Percentiles rank a stretch among this genome's conserved stretches.
Evolutionary conservation across 805 yeast genomes (phyloP).

Genomic region (Candida gorgasii): DNA sequence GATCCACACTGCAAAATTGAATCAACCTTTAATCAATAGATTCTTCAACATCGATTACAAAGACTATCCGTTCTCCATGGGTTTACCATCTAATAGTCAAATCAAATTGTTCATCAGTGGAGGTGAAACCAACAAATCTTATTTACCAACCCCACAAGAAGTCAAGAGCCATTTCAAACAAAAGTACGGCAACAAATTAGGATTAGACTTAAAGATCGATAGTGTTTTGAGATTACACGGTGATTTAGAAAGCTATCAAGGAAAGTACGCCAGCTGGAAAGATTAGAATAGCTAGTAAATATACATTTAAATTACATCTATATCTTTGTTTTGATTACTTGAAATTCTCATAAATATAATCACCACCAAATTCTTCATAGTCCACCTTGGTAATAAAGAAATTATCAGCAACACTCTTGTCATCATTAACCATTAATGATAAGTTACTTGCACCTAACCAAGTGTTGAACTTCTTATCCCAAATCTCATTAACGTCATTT

Average conservation of each 20-base stretch:
- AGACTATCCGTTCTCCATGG: slow-evolving; percentile 65
- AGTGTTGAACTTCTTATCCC: slow-evolving; percentile 58
- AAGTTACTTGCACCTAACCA: slow-evolving; percentile 78
- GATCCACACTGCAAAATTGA: slow-evolving; percentile 25
- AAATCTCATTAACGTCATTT: slow-evolving; percentile 33
- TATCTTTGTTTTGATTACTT: slow-evolving; percentile 19
- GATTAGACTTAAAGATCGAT: slow-evolving; percentile 61
- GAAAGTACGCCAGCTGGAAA: slow-evolving; percentile 45
- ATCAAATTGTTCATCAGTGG: slow-evolving; percentile 70
- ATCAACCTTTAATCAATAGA: slow-evolving; percentile 37
- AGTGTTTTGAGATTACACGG: slow-evolving; percentile 61
- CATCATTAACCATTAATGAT: slow-evolving; percentile 59
- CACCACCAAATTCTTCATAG: slow-evolving; percentile 63
- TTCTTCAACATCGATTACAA: slow-evolving; percentile 42
- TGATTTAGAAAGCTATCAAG: slow-evolving; percentile 38
- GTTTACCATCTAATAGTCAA: slow-evolving; percentile 73
- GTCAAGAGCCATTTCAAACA: slow-evolving; percentile 62
- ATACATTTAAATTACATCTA: slow-evolving; percentile 11
- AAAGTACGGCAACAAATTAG: slow-evolving; percentile 53
- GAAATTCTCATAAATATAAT: slow-evolving; percentile 36
- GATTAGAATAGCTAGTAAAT: slow-evolving; percentile 17
- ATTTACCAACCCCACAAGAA: slow-evolving; percentile 68
- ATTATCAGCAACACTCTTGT: slow-evolving; percentile 39
- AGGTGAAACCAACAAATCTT: slow-evolving; percentile 61
- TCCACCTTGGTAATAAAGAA: slow-evolving; percentile 64